phyloP scores from a whole-genome alignment of 805 yeast genomes.

The Torulaspora microellipsoides region DNA sequence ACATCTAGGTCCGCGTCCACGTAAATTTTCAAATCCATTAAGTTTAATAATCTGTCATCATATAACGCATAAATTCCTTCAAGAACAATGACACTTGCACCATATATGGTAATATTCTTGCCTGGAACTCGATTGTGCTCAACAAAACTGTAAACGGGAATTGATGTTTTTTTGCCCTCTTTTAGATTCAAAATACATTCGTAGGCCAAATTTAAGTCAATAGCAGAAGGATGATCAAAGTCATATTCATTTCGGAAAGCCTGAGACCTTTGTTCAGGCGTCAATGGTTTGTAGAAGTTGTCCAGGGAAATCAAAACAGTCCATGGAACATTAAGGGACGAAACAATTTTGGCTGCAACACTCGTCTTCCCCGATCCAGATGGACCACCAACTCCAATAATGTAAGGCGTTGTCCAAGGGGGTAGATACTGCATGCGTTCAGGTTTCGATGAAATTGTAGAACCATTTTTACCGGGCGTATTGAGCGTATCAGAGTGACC shows the following conservation, averaged over 20 bases:
- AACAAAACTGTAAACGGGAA: conserved; percentile 68
- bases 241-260: conserved; percentile 76
- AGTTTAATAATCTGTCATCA: conserved; percentile 58
- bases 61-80: conserved; percentile 88
- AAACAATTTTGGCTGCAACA: conserved; percentile 77
- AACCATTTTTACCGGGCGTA: conserved; percentile 8
- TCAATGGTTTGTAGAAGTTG: conserved; percentile 80
- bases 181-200: conserved; percentile 62
- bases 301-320: conserved; percentile 85
- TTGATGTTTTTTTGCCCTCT: conserved; percentile 59
- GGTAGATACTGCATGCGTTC: conserved; percentile 48
- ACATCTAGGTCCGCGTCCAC: conserved; percentile 94
- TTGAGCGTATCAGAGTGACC: neutral
- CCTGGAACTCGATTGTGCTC: conserved; percentile 58
- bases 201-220: conserved; percentile 71
- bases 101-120: conserved; percentile 72
- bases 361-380: conserved; percentile 94
- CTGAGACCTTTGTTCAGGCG: conserved; percentile 48
- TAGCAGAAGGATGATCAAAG: conserved; percentile 81
- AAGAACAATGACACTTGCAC: conserved; percentile 87
- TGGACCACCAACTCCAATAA: conserved; percentile 82
- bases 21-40: conserved; percentile 83
- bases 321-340: conserved; percentile 85
- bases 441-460: conserved; percentile 12
- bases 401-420: conserved; percentile 86